Base-by-base conservation (phyloP, 75 land plant species). In the Pseudotsuga menziesii region DNA sequence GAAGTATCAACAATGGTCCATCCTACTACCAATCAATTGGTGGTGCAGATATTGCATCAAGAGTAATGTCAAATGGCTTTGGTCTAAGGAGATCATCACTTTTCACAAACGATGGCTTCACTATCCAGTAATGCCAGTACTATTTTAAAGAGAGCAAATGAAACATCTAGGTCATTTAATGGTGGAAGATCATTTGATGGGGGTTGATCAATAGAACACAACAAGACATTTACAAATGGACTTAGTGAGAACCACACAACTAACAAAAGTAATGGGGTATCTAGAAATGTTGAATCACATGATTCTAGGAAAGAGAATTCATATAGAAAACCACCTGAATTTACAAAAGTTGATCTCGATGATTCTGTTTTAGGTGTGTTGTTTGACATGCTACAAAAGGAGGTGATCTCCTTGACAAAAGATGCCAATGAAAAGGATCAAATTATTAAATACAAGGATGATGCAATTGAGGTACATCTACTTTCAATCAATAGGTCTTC, bases 381-480 rank as follows among this genome's bases (percentile, higher is more conserved):
- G 64, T 96, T 93, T 89, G 98, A 96, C 82, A 81, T 96, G 79
- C 78, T 96, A 74, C 98, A 96, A 64, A 96, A 96, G 66, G 98
- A 96, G 81, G 98, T 93, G 11, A 80, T 94, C 35, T 52, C 83
- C 70, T 80, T 96, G 76, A 86, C 94, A 81, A 93, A 94, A 80
- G 76, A 90, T 55, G 78, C 90, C 78, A 89, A 94, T 80, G 98
- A 96, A 73, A 96, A 96, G 75, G 98, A 94, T 80, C 97, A 90
- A 75, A 91, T 94, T 78, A 88, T 96, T 11, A 96, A 96, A 81
- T 97, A 96, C 84, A 96, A 96, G 80, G 94, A 96, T 87, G 97
- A 96, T 86, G 92, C 94, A 19, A 94, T 96, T 79, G 98, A 96
- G 92, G 97, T 96, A 75, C 44, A n/a, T n/a, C n/a, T n/a, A n/a